Evolutionary conservation across 2,329 filamentous ascomycete genomes (phyloP), one percentile per base, ranked within the genome.

Genomic region (Pestalotiopsis sp.): DNA sequence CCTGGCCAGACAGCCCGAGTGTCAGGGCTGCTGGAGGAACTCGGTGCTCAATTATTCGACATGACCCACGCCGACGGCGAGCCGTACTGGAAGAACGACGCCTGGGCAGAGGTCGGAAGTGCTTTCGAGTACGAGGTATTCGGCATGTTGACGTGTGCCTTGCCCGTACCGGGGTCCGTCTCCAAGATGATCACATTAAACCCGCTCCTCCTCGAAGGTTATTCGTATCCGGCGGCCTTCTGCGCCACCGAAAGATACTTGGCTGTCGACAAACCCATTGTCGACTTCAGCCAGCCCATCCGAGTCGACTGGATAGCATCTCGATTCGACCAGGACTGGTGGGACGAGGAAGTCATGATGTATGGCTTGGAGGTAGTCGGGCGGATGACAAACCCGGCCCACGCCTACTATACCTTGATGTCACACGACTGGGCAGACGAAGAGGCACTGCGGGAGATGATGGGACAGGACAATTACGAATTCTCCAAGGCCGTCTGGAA

Each of bases 301-400:
- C 66, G 72, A 12, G 36, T 77, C 5, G 70, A 73, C 0, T 71
- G 67, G 45, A 60, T 74, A 11, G 70, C 64, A 38, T 73, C 70
- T 63, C 70, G 76, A n/a, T 78, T 78, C 67, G 70, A 36, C 2
- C 64, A 76, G 66, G 20, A 58, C 1, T 78, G 76, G 59, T 78
- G 76, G 77, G 62, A 70, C 3, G 38, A 45, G 3, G 72, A 74
- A 1, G 70, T 72, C 38, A n/a, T 6, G 4, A 38, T 13, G 1
- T 75, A 69, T 56, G 75, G 75, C 7, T 60, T 45, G 57, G 67
- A 67, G 1, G 70, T 72, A 4, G 23, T 77, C 13, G 73, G 71
- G 65, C 57, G 45, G 17, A 20, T 72, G 59, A 13, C 66, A 17
- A 60, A 70, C 3, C 63, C 61, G 5, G 27, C 63, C 6, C 1